Evolutionary conservation across 2,329 filamentous ascomycete genomes (phyloP), one percentile per base, ranked within the genome.

Genomic region (Hymenoscyphus repandus): DNA sequence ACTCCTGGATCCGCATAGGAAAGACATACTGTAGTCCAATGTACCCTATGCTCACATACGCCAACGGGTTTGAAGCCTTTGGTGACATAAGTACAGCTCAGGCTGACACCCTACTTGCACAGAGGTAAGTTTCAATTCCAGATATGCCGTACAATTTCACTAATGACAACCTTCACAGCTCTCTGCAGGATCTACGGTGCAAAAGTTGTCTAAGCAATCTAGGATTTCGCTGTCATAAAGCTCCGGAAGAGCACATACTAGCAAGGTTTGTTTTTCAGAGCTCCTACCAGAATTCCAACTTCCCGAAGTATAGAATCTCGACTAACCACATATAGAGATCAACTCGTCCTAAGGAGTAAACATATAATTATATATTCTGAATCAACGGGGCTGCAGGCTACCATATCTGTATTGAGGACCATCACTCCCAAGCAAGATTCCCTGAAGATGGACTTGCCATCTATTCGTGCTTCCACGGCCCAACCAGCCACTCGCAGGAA

Each of bases 1-100:
- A 66, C 42, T 54, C 55, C 1, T 68, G 64, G 64, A 60, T 59
- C 52, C 55, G 53, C 5, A 63, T 67, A 37, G 64, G 65, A 11
- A 66, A 61, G 38, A 61, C 54, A 7, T 65, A 67, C 48, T 61
- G 55, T 37, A 63, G 56, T 32, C 63, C 64, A 22, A 52, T 60
- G 13, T 53, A 62, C 49, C 46, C 55, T 30, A 53, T 56, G 20
- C 27, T 60, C 2, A 53, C 53, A 18, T 38, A 50, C 40, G 44
- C 30, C 11, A 47, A 43, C 39, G 65, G 63, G 12, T 54, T 66
- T 22, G 53, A 60, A 46, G 51, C 49, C 12, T 48, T 50, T n/a
- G 62, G 63, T 2, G 43, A 57, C 17, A 44, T 61, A 7, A 57
- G 57, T 46, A 50, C 59, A 51, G 57, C 54, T 6, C 56, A 59